Evolutionary conservation across 2,329 filamentous ascomycete genomes (phyloP).

Genomic region (Thelonectria rubi): DNA sequence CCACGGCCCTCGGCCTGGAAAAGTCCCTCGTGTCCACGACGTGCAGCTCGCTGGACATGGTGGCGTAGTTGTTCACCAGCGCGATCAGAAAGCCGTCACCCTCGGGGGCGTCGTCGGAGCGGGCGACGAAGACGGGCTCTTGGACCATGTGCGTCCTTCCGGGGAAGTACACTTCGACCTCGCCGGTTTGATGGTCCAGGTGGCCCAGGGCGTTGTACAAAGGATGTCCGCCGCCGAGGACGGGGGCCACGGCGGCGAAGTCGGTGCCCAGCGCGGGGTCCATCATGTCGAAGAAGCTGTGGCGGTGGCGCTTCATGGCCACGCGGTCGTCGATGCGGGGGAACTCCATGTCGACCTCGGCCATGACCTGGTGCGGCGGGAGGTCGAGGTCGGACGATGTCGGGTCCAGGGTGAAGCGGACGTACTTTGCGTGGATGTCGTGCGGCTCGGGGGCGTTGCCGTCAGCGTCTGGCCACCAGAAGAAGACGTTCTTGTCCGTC

Average conservation of each 20-base stretch:
- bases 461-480: constrained; percentile 13
- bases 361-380: neutral
- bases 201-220: constrained; percentile 17
- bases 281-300: constrained; percentile 16
- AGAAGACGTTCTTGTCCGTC: constrained; percentile 20
- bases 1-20: constrained; percentile 7
- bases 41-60: constrained; percentile 9
- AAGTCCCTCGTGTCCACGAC: constrained; percentile 9
- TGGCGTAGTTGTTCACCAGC: constrained; percentile 15
- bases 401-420: constrained; percentile 4
- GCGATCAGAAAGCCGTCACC: constrained; percentile 15
- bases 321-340: constrained; percentile 15
- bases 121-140: constrained; percentile 20
- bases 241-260: neutral
- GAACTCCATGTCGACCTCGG: constrained; percentile 11
- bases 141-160: constrained; percentile 15
- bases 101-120: constrained; percentile 7
- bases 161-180: constrained; percentile 9
- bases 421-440: constrained; percentile 9
- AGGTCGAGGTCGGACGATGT: neutral
- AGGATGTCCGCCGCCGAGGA: constrained; percentile 9
- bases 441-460: constrained; percentile 5
- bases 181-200: constrained; percentile 4
- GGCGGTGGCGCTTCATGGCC: neutral
- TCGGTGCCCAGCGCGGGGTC: constrained; percentile 5